Base-by-base conservation (phyloP, 2,329 filamentous ascomycete genomes). In the Penicillium sp. region DNA sequence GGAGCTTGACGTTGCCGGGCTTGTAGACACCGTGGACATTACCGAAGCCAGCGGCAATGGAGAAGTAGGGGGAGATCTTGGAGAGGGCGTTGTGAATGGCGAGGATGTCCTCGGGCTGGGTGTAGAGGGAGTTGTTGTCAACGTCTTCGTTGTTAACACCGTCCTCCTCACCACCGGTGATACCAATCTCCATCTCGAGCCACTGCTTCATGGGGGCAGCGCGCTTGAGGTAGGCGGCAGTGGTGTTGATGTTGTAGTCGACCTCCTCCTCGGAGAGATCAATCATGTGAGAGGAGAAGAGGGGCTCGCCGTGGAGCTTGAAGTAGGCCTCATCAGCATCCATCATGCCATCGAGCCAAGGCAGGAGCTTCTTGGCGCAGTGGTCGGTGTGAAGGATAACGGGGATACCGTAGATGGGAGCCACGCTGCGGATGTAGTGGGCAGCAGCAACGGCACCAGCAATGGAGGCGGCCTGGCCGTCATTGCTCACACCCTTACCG, bases 1-100 rank as follows among this genome's bases (percentile, higher is more conserved):
- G 91, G 61, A 99, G 87, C 79, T 90, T 90, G 78, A 97, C 94
- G 78, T 97, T 97, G 68, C 91, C 89, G 54, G 92, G 91, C 85
- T 96, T 95, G 86, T 97, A 97, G 69, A 99, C 93, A 76, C 94
- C 94, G 82, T 99, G 94, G 56, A 97, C 94, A 77, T 99, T 99
- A 66, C 94, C 94, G 81, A 99, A 99, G 65, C 91, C 94, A 70
- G 94, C 94, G 64, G 93, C 93, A 69, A 97, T 96, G 72, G 90
- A 95, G 85, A 97, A 99, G 85, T 95, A 95, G 64, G 90, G 88
- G 64, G 88, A 93, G 81, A 97, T 91, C 65, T 88, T 80, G 61
- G 84, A 81, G 64, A 99, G 86, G 52, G 88, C 85, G 76, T 92
- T 86, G 83, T 93, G 89, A 80, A 96, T 95, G 71, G 87, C 82